Evolutionary conservation across 2,329 filamentous ascomycete species (phyloP).

Genomic region (Aspergillus carbonarius): DNA sequence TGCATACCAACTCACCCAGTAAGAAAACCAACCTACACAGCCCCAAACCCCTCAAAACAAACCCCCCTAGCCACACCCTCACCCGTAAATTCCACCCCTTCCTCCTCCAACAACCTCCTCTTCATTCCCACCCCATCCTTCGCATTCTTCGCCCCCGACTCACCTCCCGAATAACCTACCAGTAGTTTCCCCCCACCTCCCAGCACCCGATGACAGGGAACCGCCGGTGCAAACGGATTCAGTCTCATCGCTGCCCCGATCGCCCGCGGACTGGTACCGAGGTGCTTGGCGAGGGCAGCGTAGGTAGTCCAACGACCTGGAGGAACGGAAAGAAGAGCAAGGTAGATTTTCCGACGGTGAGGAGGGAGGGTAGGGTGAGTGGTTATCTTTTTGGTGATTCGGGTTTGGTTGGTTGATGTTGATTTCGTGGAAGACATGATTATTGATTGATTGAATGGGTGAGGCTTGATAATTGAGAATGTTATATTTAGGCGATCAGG

Average conservation of each 20-base stretch:
- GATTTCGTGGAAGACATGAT: not conserved
- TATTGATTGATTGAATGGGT: not conserved
- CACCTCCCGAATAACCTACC: slow-evolving; percentile 54
- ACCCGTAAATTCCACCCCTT: slow-evolving; percentile 37
- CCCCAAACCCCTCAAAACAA: not conserved
- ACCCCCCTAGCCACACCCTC: slow-evolving; percentile 29
- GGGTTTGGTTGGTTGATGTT: slow-evolving; percentile 1
- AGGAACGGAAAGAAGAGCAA: slow-evolving; percentile 74
- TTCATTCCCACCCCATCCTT: slow-evolving; percentile 41
- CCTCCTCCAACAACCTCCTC: slow-evolving; percentile 31
- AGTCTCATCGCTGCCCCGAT: slow-evolving; percentile 72
- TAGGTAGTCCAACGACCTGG: slow-evolving; percentile 75
- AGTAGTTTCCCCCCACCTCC: slow-evolving; percentile 62
- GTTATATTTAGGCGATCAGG: not conserved
- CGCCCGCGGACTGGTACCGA: slow-evolving; percentile 70
- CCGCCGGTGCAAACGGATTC: slow-evolving; percentile 79
- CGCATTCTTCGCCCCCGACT: slow-evolving; percentile 45
- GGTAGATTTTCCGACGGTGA: slow-evolving; percentile 61
- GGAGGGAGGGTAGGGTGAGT: slow-evolving; percentile 49
- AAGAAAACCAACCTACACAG: not conserved
- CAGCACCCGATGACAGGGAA: slow-evolving; percentile 80
- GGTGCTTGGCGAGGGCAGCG: slow-evolving; percentile 65
- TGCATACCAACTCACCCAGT: too few relatives aligned
- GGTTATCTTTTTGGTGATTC: slow-evolving; percentile 35
- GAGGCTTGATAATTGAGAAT: not conserved